These are phyloP conservation scores for Podaxis sp. DNA, from an alignment of 768 basidiomycete species.

Conservation along the genomic window DNA sequence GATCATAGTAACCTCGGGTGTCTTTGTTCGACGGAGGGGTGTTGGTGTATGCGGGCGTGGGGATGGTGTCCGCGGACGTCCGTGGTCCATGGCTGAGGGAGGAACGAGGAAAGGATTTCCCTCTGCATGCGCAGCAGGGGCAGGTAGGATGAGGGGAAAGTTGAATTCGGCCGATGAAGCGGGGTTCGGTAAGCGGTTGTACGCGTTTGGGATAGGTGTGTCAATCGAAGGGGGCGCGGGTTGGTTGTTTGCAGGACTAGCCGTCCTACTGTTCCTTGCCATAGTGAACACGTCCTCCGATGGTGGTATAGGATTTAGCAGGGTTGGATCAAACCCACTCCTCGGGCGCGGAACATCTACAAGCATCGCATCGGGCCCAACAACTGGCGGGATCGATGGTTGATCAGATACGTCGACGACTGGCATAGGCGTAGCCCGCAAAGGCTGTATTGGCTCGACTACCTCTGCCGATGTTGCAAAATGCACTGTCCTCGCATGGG, in stretches of 20 bases:
- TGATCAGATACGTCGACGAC: conserved; percentile 17
- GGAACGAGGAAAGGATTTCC: conserved; percentile 11
- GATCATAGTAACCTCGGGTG: conserved; percentile 14
- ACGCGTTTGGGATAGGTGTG: not conserved
- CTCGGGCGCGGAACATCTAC: conserved; percentile 37
- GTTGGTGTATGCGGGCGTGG: conserved; percentile 18
- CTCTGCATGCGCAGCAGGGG: not conserved
- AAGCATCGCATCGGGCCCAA: conserved; percentile 26
- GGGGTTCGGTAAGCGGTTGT: not conserved
- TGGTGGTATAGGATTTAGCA: conserved; percentile 52
- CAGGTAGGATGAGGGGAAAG: not conserved
- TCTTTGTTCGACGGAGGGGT: conserved; percentile 16
- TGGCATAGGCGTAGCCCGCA: not conserved
- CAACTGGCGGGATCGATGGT: not conserved
- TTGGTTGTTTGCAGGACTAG: conserved; percentile 13
- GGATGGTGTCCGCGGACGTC: conserved; percentile 11
- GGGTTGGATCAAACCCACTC: conserved; percentile 48
- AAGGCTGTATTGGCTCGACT: conserved; percentile 22
- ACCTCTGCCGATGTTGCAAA: conserved; percentile 24
- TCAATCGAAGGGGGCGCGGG: not conserved
- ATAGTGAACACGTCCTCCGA: conserved; percentile 6
- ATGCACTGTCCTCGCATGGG: conserved; percentile 24
- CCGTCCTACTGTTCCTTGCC: conserved; percentile 4
- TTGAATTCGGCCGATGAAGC: not conserved
- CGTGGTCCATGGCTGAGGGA: not conserved